Evolutionary conservation across 2,329 filamentous ascomycete species (phyloP), one percentile per base, ranked within the genome.

Genomic region (Periconia macrospinosa): DNA sequence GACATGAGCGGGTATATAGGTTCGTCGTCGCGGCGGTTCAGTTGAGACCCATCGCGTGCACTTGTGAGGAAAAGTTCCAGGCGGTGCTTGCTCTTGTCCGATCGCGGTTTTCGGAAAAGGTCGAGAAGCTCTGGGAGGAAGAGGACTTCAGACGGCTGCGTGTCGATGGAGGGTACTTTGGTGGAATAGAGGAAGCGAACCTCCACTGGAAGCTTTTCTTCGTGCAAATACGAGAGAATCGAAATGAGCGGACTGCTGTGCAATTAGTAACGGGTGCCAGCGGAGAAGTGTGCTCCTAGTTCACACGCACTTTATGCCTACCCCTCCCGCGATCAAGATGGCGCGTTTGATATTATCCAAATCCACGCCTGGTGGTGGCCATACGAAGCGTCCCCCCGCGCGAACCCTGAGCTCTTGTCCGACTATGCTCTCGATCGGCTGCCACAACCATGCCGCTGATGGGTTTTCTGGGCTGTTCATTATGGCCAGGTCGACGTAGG

Each of bases 341-440:
- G 88, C 79, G 50, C 83, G 85, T 42, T 79, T 78, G 41, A 88
- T 77, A 5, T 70, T 60, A 3, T 69, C 64, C 2, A 71, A 55
- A 45, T 80, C 73, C 18, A 82, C 56, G 18, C 73, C 71, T 0
- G 78, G 75, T 0, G 89, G 90, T 0, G 92, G 92, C 79, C 87
- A 96, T 3, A 88, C 81, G 65, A 96, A 96, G 61, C 85, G 87
- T 0, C 92, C 92, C 1, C 92, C 92, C 1, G 94, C 84, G 30
- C 91, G 83, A 30, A 96, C 85, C 1, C 75, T 75, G 14, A 96
- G 74, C 47, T 80, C 75, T 11, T 78, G 75, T 1, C 83, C 81
- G 2, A 89, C 58, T 47, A 94, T 86, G 11, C 83, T 73, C 1
- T 76, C 65, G 2, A 65, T 58, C 0, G 82, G 59, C 57, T 68